Evolutionary conservation across 2,329 filamentous ascomycete genomes (phyloP).

Genomic region (Chaetothyriales sp.): DNA sequence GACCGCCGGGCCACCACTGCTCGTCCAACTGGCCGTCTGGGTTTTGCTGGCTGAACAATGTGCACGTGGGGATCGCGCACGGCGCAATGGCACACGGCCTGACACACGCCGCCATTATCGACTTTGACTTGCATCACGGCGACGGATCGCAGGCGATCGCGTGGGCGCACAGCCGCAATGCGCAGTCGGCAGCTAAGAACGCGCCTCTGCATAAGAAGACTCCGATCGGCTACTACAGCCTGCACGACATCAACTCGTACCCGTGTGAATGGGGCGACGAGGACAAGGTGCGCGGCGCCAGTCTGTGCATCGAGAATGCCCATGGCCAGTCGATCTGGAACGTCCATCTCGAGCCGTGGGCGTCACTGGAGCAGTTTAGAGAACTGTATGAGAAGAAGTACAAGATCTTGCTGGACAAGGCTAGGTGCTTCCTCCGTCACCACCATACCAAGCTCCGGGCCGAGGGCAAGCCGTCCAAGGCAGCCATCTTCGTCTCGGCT

Average conservation of each 20-base stretch:
- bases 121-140: slow-evolving; percentile 83
- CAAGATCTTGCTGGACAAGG: slow-evolving; percentile 60
- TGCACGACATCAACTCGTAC: slow-evolving; percentile 98
- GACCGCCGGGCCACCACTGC: slow-evolving; percentile 91
- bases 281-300: slow-evolving; percentile 86
- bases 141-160: slow-evolving; percentile 92
- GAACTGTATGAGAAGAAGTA: slow-evolving; percentile 69
- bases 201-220: slow-evolving; percentile 64
- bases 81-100: slow-evolving; percentile 68
- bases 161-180: slow-evolving; percentile 73
- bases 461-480: slow-evolving; percentile 52
- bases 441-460: slow-evolving; percentile 53
- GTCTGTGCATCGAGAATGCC: slow-evolving; percentile 82
- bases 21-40: slow-evolving; percentile 78
- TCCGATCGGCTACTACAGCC: slow-evolving; percentile 84
- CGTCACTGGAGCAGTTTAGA: slow-evolving; percentile 75
- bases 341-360: slow-evolving; percentile 81
- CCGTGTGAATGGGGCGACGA: slow-evolving; percentile 89
- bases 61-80: slow-evolving; percentile 91
- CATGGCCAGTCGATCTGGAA: slow-evolving; percentile 95
- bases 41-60: slow-evolving; percentile 98
- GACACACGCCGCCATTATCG: slow-evolving; percentile 85
- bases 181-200: slow-evolving; percentile 49
- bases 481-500: slow-evolving; percentile 85
- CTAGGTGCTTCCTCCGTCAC: slow-evolving; percentile 56